These are phyloP conservation scores for Mycena polygramma DNA, from an alignment of 768 basidiomycete species.

Conservation along the genomic window DNA sequence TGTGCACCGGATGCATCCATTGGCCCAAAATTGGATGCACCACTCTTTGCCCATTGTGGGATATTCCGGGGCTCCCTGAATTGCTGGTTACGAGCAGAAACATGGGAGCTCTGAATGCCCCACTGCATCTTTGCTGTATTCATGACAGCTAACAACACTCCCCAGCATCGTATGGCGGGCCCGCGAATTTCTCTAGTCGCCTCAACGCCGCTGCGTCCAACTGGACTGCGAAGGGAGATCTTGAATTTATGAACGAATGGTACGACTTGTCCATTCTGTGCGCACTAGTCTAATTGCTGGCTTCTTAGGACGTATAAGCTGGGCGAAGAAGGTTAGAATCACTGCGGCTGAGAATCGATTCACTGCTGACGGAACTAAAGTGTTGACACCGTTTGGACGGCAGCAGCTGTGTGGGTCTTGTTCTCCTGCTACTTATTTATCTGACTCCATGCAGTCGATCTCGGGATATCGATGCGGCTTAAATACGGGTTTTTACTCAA, in stretches of 20 bases:
- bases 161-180: conserved; percentile 77
- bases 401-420: conserved; percentile 80
- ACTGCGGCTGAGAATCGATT: neutral
- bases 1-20: too few species aligned
- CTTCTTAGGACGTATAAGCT: conserved; percentile 85
- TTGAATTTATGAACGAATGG: conserved; percentile 89
- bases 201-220: conserved; percentile 65
- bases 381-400: conserved; percentile 91
- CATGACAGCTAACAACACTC: too few species aligned
- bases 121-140: too few species aligned
- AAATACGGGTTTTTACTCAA: conserved; percentile 86
- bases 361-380: conserved; percentile 50
- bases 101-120: too few species aligned
- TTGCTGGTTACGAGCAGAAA: too few species aligned
- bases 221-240: conserved; percentile 75
- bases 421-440: neutral
- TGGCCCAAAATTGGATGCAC: too few species aligned
- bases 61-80: too few species aligned
- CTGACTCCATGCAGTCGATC: conserved; percentile 57
- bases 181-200: conserved; percentile 66
- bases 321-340: conserved; percentile 84
- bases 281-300: conserved; percentile 7
- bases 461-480: conserved; percentile 78
- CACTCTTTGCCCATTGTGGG: too few species aligned
- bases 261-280: conserved; percentile 47